Evolutionary conservation across 2,329 filamentous ascomycete species (phyloP), one percentile per base, ranked within the genome.

Genomic region (Diaporthe destruens): DNA sequence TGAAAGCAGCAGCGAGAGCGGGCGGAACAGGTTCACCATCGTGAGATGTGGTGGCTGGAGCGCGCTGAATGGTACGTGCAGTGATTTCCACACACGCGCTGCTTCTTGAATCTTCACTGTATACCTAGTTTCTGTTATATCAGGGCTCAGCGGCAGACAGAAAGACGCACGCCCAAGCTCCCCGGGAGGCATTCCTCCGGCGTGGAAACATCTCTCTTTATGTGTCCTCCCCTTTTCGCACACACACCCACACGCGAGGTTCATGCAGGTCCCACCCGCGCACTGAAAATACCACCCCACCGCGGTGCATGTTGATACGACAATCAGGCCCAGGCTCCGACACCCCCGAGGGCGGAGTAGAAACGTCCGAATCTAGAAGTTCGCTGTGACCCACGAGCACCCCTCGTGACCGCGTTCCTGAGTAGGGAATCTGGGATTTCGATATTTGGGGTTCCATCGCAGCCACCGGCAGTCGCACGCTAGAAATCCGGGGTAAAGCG

Each of bases 1-100:
- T 25, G 74, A 74, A 36, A 78, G 75, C 69, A 78, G 73, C 67
- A 79, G 71, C 68, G 78, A 68, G 47, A 59, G 63, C 11, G 72
- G 32, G 42, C 56, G 53, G 44, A 71, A 29, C 12, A 74, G 53
- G 63, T 67, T 72, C 67, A 71, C 70, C 74, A 75, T 76, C 29
- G 49, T 68, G 51, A 36, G 36, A 2, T 6, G 9, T 25, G 66
- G 55, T 32, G 32, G 47, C 32, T 34, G 32, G 16, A 53, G 47
- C 12, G 18, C n/a, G 47, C n/a, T 25, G 12, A 12, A 9, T 51
- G 44, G 20, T 42, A 25, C 44, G 39, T 20, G 23, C 16, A 20
- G 32, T 25, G 9, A 11, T 3, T 12, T 25, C n/a, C 29, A 14
- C 29, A n/a, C 29, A 51, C 61, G 47, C 12, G 44, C 61, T 53